A percentile compares a stretch with the other conserved stretches of the same genome.
Conservation (phyloP, 1,284 basidiomycete genomes). For the Cutaneotrichosporon dermatis region DNA sequence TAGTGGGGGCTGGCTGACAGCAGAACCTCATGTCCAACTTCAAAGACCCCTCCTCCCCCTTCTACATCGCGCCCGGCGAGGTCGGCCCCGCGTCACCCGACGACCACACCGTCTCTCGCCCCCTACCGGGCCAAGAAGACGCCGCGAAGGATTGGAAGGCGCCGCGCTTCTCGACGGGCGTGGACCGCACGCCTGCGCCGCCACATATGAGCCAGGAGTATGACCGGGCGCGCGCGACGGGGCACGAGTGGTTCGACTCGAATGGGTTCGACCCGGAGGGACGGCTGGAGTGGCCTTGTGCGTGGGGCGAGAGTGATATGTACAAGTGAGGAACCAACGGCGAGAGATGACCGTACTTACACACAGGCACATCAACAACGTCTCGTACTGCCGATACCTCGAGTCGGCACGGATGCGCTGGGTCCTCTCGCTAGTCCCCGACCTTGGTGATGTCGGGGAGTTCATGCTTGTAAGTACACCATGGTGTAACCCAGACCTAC, state of each 20-base stretch:
- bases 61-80: conserved; percentile 38
- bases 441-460: conserved; percentile 24
- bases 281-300: conserved; percentile 41
- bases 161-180: not conserved
- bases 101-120: conserved; percentile 33
- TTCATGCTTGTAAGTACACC: conserved; percentile 8
- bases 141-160: not conserved
- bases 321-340: conserved; percentile 47
- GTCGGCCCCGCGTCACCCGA: conserved; percentile 38
- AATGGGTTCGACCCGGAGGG: conserved; percentile 37
- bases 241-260: conserved; percentile 20
- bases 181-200: conserved; percentile 4
- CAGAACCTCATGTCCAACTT: conserved; percentile 39
- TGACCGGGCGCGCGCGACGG: conserved; percentile 18
- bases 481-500: no score
- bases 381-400: conserved; percentile 41
- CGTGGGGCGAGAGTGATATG: conserved; percentile 48
- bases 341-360: no score
- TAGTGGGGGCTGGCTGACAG: not conserved
- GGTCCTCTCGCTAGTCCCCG: conserved; percentile 27
- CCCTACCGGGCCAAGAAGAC: conserved; percentile 11
- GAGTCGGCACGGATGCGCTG: conserved; percentile 41
- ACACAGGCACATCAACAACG: conserved; percentile 46
- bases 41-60: conserved; percentile 37
- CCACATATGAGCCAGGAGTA: conserved; percentile 13